Base-by-base conservation (phyloP, 2,329 filamentous ascomycete species). In the Calonectria leucothoes region DNA sequence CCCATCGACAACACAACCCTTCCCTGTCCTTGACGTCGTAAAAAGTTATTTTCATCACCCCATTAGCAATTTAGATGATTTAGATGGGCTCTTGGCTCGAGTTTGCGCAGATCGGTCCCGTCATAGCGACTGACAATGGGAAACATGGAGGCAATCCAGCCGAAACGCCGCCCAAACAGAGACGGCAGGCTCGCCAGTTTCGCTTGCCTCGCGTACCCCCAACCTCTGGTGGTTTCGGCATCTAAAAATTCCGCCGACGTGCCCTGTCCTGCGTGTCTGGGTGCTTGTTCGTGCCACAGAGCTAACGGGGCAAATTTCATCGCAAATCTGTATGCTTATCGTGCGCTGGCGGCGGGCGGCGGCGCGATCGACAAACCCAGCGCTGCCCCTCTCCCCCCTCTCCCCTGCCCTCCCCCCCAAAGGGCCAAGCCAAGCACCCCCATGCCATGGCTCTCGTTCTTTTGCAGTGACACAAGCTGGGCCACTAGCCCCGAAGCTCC, bases 111-210 rank as follows among this genome's bases (percentile, higher is more conserved):
- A 70, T 70, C 67, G 23, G 27, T 70, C 59, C n/a, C 33, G 57
- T 64, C 67, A 65, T 59, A 70, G 49, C 61, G 63, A 66, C 35
- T 37, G 20, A n/a, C n/a, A 31, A 29, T 37, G 6, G 45, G 25
- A 70, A 35, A 48, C 55, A 70, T 48, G 37, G 29, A 55, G 35
- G 49, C 69, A 66, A 59, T 52, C 49, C 69, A 29, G 49, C n/a
- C 69, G 63, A 71, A 66, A 71, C 69, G 25, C 27, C 33, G 14
- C n/a, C 57, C 31, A 71, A 61, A 37, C 39, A 48, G 37, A 45
- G 15, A n/a, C 39, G 59, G 25, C 27, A 64, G 67, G 14, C 57
- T 69, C 67, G 67, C 57, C 65, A 70, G 35, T 25, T 37, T 37
- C 55, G 55, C 33, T 39, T 61, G 55, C n/a, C 55, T 61, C 55